phyloP scores from a whole-genome alignment of 2,329 filamentous ascomycete species.

The Geosmithia putterillii region DNA sequence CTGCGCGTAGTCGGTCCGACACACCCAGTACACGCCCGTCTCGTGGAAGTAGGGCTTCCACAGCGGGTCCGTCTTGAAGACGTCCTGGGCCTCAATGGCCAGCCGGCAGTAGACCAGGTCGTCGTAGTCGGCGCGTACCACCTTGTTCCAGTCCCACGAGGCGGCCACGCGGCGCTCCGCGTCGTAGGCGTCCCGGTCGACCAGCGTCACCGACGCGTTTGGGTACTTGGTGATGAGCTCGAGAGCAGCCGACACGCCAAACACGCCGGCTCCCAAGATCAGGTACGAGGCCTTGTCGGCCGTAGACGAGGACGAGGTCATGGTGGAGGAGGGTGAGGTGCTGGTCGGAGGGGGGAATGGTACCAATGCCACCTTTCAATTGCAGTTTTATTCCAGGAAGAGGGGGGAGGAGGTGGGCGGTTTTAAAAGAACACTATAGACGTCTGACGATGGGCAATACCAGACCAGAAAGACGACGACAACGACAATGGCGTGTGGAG shows the following conservation, averaged over 20 bases:
- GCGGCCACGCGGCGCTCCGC: conserved; percentile 40
- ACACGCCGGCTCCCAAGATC: conserved; percentile 53
- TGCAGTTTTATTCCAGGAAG: too few relatives aligned
- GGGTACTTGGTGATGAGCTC: conserved; percentile 41
- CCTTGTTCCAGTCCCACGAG: conserved; percentile 64
- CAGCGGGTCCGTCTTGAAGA: conserved; percentile 45
- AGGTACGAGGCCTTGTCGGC: conserved; percentile 39
- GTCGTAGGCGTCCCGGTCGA: conserved; percentile 43
- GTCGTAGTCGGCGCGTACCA: conserved; percentile 57
- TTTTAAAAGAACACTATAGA: too few relatives aligned
- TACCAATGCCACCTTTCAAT: too few relatives aligned
- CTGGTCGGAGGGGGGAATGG: neutral
- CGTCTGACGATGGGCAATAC: too few relatives aligned
- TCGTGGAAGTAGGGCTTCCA: conserved; percentile 45
- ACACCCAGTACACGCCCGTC: conserved; percentile 46
- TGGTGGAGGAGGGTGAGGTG: neutral
- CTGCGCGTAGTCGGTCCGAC: conserved; percentile 33
- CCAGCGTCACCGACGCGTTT: conserved; percentile 36
- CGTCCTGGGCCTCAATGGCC: conserved; percentile 51
- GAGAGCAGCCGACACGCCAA: conserved; percentile 54
- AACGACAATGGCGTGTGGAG: too few relatives aligned
- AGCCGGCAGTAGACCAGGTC: conserved; percentile 51
- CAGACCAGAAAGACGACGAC: too few relatives aligned
- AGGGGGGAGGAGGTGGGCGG: too few relatives aligned
- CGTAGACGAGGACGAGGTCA: neutral